phyloP scores from a whole-genome alignment of 106 monocot species.

The Ottelia alismoides region DNA sequence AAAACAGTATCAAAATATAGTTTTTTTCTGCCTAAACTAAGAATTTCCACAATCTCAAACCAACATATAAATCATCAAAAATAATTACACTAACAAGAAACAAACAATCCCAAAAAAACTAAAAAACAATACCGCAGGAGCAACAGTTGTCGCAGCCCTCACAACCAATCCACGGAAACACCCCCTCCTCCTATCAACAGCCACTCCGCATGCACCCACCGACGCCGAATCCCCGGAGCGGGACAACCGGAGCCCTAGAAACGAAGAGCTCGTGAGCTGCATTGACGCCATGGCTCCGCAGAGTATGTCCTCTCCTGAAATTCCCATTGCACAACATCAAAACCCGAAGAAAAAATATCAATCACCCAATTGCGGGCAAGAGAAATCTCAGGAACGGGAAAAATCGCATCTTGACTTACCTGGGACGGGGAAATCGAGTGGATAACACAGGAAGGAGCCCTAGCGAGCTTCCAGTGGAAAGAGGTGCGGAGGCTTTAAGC shows the following conservation, averaged over 20 bases:
- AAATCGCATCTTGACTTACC: no score
- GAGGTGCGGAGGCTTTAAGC: no score
- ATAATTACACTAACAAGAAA: background rate
- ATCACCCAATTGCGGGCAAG: no score
- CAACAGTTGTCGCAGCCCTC: slow-evolving; percentile 46
- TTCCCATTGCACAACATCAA: background rate
- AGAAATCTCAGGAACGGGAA: no score
- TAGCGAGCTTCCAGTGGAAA: no score
- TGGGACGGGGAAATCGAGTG: no score
- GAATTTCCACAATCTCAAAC: no score
- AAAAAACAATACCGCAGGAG: slow-evolving; percentile 56
- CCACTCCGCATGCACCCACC: slow-evolving; percentile 8
- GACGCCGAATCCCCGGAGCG: slow-evolving; percentile 15
- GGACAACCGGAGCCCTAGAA: slow-evolving; percentile 17
- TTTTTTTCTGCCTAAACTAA: no score
- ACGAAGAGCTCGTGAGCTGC: slow-evolving; percentile 24
- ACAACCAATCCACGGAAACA: slow-evolving; percentile 28
- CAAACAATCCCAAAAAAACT: no score
- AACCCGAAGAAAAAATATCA: no score
- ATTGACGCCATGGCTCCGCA: slow-evolving; percentile 29
- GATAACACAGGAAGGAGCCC: no score
- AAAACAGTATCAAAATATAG: background rate
- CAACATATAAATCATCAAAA: background rate
- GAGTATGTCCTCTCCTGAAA: no score
- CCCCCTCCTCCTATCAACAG: slow-evolving; percentile 16